Evolutionary conservation across 2,329 filamentous ascomycete species (phyloP).

Genomic region (Fonsecaea pedrosoi): DNA sequence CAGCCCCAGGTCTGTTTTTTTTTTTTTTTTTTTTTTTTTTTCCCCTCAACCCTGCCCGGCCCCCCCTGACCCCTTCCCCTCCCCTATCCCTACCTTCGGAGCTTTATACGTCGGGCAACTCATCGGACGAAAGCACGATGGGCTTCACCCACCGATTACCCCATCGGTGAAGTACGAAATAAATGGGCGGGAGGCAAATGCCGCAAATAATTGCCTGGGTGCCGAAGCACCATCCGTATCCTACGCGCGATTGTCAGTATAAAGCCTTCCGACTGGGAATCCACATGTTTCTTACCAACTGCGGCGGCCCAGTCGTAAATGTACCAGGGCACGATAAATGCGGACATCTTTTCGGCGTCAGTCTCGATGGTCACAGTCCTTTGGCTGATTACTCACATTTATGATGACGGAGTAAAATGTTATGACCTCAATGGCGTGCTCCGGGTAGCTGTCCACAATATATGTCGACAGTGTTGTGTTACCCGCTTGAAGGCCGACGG

Average conservation of each 20-base stretch:
- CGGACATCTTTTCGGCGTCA: conserved; percentile 20
- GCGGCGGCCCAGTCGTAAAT: conserved; percentile 24
- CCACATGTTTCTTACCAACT: conserved; percentile 12
- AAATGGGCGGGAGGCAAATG: conserved; percentile 9
- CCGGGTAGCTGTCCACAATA: conserved; percentile 26
- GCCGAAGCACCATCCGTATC: conserved; percentile 24
- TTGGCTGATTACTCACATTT: conserved; percentile 17
- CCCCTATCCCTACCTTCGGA: conserved; percentile 6
- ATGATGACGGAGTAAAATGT: conserved; percentile 29
- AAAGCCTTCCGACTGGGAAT: background rate
- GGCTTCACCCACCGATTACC: conserved; percentile 16
- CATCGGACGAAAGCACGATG: conserved; percentile 18
- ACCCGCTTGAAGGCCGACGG: conserved; percentile 23
- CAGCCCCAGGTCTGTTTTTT: background rate
- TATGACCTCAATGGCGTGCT: conserved; percentile 24
- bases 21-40: no score
- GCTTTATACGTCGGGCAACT: background rate
- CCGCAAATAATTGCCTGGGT: conserved; percentile 23
- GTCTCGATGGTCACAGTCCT: background rate
- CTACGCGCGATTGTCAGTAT: conserved; percentile 7
- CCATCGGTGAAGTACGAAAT: conserved; percentile 20
- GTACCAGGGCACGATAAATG: conserved; percentile 27
- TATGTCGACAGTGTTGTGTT: conserved; percentile 25
- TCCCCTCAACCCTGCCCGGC: no score
- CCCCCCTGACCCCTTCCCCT: no score